Evolutionary conservation across 352 stramenopile species (phyloP), one percentile per base, ranked within the genome.

Genomic region (Globisporangium cylindrosporum): DNA sequence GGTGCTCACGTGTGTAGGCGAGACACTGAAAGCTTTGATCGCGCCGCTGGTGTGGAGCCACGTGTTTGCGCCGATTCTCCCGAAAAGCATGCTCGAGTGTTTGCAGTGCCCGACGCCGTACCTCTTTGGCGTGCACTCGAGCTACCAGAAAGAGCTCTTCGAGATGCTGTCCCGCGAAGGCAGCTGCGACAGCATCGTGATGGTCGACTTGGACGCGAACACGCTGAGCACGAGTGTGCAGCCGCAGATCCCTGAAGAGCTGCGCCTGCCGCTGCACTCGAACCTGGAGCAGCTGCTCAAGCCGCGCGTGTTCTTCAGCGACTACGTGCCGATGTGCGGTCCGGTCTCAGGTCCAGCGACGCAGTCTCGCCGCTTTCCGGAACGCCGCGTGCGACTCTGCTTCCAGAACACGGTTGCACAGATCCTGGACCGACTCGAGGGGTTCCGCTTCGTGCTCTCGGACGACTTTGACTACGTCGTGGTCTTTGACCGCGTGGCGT

Each of bases 381-480:
- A 91, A 64, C 68, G 62, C 3, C 79, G 80, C 25, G 81, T 93
- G 58, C 82, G 86, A 6, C 73, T 75, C 15, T 90, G 80, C 41
- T 93, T 93, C 55, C 73, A 76, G 14, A 70, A 77, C 12, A 77
- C 79, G 5, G 55, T 93, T 20, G 70, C 79, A 34, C 73, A 85
- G 70, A 67, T 92, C 2, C 67, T 91, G 51, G 73, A 78, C 18
- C 79, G 73, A 7, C 71, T 95, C 1, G 84, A 93, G 59, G 84
- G 91, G 67, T 94, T 89, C 66, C 85, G 88, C 36, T 95, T 93
- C 64, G 85, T 93, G 66, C 73, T 95, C 27, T 93, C 88, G 56
- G 88, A 95, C 67, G 88, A 95, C 68, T 93, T 93, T 61, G 88
- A 95, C 73, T 92, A 85, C 57, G 85, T 93, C 29, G 88, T 95